A percentile compares a stretch with the other conserved stretches of the same genome.
These are phyloP conservation scores for Gossypium schwendimanii DNA, from an alignment of 441 rosid genomes.

Conservation along the genomic window DNA sequence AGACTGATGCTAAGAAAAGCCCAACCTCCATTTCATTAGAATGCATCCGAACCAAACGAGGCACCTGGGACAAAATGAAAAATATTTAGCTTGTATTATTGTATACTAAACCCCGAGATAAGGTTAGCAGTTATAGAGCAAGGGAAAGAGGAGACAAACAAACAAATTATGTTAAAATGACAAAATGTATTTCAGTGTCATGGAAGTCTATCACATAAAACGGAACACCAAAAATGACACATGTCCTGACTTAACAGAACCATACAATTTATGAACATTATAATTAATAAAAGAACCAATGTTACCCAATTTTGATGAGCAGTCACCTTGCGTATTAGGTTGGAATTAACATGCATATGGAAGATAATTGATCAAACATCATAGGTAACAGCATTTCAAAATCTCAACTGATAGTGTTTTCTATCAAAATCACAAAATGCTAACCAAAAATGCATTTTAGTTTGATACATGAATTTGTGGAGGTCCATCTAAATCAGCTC, in stretches of 20 bases:
- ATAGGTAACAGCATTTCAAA: background rate
- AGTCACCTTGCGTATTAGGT: background rate
- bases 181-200: background rate
- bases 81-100: conserved; percentile 6
- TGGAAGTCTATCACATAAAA: background rate
- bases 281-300: background rate
- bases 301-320: background rate
- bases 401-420: background rate
- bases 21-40: conserved; percentile 95
- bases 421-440: conserved; percentile 1
- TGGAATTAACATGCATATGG: background rate
- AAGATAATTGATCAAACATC: background rate
- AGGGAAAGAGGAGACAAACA: background rate
- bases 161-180: background rate
- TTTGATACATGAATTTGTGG: background rate
- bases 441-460: background rate
- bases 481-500: background rate
- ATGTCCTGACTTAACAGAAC: background rate
- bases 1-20: background rate
- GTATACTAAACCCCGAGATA: background rate
- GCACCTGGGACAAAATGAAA: conserved; percentile 50
- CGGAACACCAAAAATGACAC: background rate
- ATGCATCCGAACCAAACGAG: conserved; percentile 94
- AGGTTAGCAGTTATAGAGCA: conserved; percentile 4
- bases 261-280: background rate